Evolutionary conservation across 2,329 filamentous ascomycete species (phyloP).

Genomic region (Penicillium verrucosum): DNA sequence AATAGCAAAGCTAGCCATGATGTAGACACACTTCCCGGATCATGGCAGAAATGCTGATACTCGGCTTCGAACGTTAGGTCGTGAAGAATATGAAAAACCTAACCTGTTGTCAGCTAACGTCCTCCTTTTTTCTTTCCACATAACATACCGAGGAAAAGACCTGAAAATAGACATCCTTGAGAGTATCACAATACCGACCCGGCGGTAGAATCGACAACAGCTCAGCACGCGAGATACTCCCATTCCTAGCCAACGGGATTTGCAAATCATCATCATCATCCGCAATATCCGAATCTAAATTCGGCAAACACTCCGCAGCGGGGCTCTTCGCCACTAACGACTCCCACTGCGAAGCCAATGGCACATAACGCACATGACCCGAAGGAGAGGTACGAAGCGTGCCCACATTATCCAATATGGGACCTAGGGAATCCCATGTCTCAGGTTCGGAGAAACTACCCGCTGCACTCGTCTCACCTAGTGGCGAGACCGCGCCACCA

Average conservation of each 20-base stretch:
- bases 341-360: constrained; percentile 33
- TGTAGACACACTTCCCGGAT: constrained; percentile 34
- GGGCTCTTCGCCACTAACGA: constrained; percentile 28
- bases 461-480: constrained; percentile 26
- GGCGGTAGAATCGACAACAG: constrained; percentile 36
- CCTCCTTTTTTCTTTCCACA: neutral
- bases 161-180: constrained; percentile 38
- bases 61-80: constrained; percentile 41
- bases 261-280: constrained; percentile 33
- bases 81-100: constrained; percentile 43
- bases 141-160: constrained; percentile 39
- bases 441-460: constrained; percentile 29
- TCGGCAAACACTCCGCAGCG: constrained; percentile 26
- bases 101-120: constrained; percentile 4
- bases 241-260: constrained; percentile 32
- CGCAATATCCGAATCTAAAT: constrained; percentile 25
- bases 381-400: constrained; percentile 32
- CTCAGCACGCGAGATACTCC: constrained; percentile 25
- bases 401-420: constrained; percentile 28
- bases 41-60: constrained; percentile 38
- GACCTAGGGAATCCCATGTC: constrained; percentile 18
- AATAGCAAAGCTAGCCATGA: constrained; percentile 43
- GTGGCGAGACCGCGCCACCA: constrained; percentile 25
- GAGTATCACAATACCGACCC: constrained; percentile 33
- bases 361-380: constrained; percentile 38